Base-by-base conservation (phyloP, 306 rosid species). In the Dalbergia cochinchinensis region DNA sequence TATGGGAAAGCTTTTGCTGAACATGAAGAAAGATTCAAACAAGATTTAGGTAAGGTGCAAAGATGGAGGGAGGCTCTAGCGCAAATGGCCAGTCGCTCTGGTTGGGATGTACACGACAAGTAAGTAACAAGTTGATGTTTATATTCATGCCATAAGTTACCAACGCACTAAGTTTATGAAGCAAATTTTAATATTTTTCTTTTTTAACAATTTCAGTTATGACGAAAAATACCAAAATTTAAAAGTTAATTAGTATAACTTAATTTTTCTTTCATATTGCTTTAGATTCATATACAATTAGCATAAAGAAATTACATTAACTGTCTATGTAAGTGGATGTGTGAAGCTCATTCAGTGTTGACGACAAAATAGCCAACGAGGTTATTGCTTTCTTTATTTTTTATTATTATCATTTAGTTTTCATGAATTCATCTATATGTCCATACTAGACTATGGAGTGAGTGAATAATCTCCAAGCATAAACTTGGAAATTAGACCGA, bases 91-190 rank as follows among this genome's bases (percentile, higher is more conserved):
- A 35, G n/a, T 60, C 65, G 53, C 44, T n/a, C 31, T 48, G 83
- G 83, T 14, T 48, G 69, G 61, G 77, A 79, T 60, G 44, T 61
- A 19, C 31, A 8, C 3, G 8, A 63, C 33, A 69, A 60, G 83
- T 78, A 68, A 53, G 58, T 53, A 53, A 53, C 4, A 22, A 13
- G 11, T 73, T 51, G 3, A 14, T 51, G 58, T 14, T 55, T 2
- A 6, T 16, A 22, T 7, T 55, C 16, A 22, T 16, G n/a, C 53
- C 4, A 47, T 12, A 10, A 47, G 15, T 47, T 4, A 10, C 5
- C 53, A 2, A 47, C 53, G 11, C 15, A 11, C 15, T 1, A 12
- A 47, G 15, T 47, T 47, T 1, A 10, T 47, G 1, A 12, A 47
- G 53, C 53, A 47, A 3, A 47, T 47, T 11, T 47, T 4, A 4